Evolutionary conservation across 2,329 filamentous ascomycete species (phyloP).

Genomic region (Fusarium pseudonygamai): DNA sequence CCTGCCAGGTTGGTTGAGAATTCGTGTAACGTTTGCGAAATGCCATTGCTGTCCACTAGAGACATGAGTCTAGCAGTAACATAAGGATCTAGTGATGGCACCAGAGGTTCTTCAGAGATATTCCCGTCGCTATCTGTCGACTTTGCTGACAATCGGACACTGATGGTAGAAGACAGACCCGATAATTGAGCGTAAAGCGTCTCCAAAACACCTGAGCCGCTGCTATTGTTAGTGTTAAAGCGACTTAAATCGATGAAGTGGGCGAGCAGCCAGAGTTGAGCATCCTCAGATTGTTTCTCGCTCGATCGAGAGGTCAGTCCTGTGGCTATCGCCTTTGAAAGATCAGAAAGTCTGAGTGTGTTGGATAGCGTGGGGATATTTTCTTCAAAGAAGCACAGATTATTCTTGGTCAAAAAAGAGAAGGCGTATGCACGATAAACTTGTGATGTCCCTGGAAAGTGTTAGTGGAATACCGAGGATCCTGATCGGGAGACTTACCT

Average conservation of each 20-base stretch:
- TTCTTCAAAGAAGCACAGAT: constrained; percentile 54
- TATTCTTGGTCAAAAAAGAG: constrained; percentile 38
- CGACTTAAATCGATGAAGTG: constrained; percentile 70
- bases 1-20: constrained; percentile 46
- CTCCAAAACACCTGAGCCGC: constrained; percentile 57
- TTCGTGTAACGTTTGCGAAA: constrained; percentile 59
- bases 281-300: constrained; percentile 47
- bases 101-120: constrained; percentile 25
- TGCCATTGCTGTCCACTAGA: constrained; percentile 78
- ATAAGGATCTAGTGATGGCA: constrained; percentile 59
- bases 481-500: constrained; percentile 23
- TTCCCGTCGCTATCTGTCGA: constrained; percentile 30
- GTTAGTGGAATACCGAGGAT: constrained; percentile 5
- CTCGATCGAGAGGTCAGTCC: constrained; percentile 45
- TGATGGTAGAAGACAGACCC: constrained; percentile 61
- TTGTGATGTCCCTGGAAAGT: neutral
- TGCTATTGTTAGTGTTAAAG: constrained; percentile 46
- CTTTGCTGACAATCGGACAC: constrained; percentile 52
- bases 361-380: constrained; percentile 50
- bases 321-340: constrained; percentile 55
- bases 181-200: constrained; percentile 65
- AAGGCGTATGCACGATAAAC: constrained; percentile 41
- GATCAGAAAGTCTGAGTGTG: constrained; percentile 50
- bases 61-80: constrained; percentile 73
- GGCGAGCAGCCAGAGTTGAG: constrained; percentile 71